Evolutionary conservation across 768 basidiomycete genomes (phyloP), one percentile per base, ranked within the genome.

Genomic region (Bullera alba): DNA sequence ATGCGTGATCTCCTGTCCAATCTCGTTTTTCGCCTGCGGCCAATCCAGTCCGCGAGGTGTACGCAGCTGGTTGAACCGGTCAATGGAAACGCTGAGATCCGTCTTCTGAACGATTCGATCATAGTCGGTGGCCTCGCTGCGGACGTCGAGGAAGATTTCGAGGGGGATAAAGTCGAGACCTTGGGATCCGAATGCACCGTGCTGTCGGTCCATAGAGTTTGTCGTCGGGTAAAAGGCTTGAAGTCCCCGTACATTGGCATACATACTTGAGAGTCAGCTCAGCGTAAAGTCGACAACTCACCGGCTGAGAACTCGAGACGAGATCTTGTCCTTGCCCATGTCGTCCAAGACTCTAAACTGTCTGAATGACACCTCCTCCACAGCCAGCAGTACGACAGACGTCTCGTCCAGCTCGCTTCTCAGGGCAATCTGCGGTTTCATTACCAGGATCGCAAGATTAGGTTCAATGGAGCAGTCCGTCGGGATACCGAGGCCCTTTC

Each of bases 21-120:
- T 30, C 15, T 59, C 50, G 41, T 60, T 56, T 7, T 35, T 25
- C 1, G 56, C 52, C 12, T 60, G 45, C 1, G 27, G 83, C 81
- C 26, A 83, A 73, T 61, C 44, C 2, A 65, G 45, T 5, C 55
- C 57, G 32, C 56, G 48, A 12, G 58, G 83, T 45, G 91, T 75
- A 29, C 92, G 83, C 7, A 95, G 78, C 35, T 85, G 83, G 73
- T 97, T 97, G 76, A 93, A 39, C 19, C 21, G 7, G 28, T 43
- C 42, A 27, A 43, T 12, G 19, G 83, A 85, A 54, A 93, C 81
- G 3, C 79, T 82, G 0, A 86, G 86, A 50, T 87, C 82, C 0
- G 91, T 88, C 70, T 88, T 86, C 2, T 88, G 86, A 5, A 96
- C 86, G 32, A 97, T 78, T 2, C 89, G 84, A 62, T 93, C 88